Evolutionary conservation across 257 asterid genomes (phyloP), one percentile per base, ranked within the genome.

Genomic region (Nicotiana otophora): DNA sequence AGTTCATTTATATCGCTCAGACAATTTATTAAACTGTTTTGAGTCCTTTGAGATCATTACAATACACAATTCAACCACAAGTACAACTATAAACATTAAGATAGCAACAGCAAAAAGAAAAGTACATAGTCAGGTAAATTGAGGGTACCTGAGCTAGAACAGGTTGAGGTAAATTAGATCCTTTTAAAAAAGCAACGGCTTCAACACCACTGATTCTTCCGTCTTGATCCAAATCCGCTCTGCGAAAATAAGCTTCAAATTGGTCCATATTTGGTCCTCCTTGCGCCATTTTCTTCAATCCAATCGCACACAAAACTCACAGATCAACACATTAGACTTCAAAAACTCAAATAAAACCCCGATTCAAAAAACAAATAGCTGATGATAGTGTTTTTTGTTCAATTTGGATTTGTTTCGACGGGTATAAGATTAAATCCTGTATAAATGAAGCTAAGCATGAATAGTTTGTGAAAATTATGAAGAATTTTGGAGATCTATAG

Each of bases 171-270:
- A 95, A 88, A 90, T 92, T 92, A 86, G 99, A 94, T 85, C 97
- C 97, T 86, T 90, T 92, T 42, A 95, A 89, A 83, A 95, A 94
- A 53, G 84, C 63, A 80, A 95, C 98, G 81, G 99, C 99, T 88
- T 95, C 99, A 82, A 69, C 92, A 63, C 99, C 99, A 82, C 97
- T 95, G 87, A 95, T 92, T 88, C 92, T 90, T 57, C 99, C 97
- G 81, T 95, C 99, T 51, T 92, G 97, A 92, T 95, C 97, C 94
- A 90, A 86, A 92, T 95, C 98, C 55, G 99, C 99, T 88, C 92
- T 87, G 57, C 90, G 94, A 74, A 95, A 95, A 85, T 82, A 95
- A 65, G 86, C 92, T 89, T 95, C 99, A 83, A 95, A 95, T 86
- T 93, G 94, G 42, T 95, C 97, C 94, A 88, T 87, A 83, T 80